Percentiles rank a stretch among this genome's conserved stretches.
phyloP scores from a whole-genome alignment of 768 basidiomycete species.

The Tricholoma sp. region DNA sequence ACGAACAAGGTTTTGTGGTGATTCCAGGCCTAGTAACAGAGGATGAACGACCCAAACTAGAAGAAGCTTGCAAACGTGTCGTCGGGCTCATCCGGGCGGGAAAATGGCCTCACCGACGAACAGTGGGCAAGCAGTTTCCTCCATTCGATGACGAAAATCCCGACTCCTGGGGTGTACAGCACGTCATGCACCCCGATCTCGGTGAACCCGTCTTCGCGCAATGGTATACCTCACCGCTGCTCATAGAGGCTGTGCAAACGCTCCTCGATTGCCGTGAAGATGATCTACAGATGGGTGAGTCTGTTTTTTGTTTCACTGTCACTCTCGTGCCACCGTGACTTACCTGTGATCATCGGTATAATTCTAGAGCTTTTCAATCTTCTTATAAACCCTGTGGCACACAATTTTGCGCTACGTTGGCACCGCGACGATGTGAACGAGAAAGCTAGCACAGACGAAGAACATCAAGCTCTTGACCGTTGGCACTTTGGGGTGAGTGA shows the following conservation, averaged over 20 bases:
- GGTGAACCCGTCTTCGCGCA: slow-evolving; percentile 51
- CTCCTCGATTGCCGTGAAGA: slow-evolving; percentile 54
- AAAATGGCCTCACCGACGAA: slow-evolving; percentile 60
- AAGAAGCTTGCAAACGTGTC: slow-evolving; percentile 45
- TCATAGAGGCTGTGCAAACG: slow-evolving; percentile 38
- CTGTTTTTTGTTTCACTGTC: neutral
- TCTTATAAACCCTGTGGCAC: slow-evolving; percentile 60
- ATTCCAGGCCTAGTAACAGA: slow-evolving; percentile 49
- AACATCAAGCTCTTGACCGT: slow-evolving; percentile 45
- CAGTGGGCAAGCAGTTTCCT: slow-evolving; percentile 76
- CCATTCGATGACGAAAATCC: slow-evolving; percentile 55
- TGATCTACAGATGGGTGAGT: slow-evolving; percentile 70
- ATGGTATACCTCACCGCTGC: slow-evolving; percentile 60
- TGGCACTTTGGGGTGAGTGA: slow-evolving; percentile 69
- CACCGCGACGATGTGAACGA: slow-evolving; percentile 73
- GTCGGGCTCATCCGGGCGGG: slow-evolving; percentile 53
- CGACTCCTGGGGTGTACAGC: slow-evolving; percentile 80
- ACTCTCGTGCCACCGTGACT: neutral
- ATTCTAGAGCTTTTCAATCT: slow-evolving; percentile 69
- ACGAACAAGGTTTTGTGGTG: slow-evolving; percentile 62
- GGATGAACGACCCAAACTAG: slow-evolving; percentile 33
- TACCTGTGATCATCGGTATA: too few species aligned
- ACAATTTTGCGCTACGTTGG: slow-evolving; percentile 73
- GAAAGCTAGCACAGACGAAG: slow-evolving; percentile 54
- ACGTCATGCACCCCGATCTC: slow-evolving; percentile 75